phyloP scores from a whole-genome alignment of 495 filamentous ascomycete species.

The Annulohypoxylon nitens region DNA sequence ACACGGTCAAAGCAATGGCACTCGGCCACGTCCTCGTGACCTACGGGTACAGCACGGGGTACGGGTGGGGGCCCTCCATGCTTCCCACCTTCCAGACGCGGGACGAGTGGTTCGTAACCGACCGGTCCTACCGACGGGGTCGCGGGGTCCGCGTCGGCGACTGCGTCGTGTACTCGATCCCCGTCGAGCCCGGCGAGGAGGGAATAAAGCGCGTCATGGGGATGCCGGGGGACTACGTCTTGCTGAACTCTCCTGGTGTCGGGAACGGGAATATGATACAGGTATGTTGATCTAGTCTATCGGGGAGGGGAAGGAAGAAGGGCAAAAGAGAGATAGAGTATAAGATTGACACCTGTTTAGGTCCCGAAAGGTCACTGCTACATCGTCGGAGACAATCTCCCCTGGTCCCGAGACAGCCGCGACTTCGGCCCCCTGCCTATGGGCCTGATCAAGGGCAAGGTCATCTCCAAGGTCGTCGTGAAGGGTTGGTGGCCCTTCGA shows the following conservation, averaged over 20 bases:
- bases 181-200: slow-evolving; percentile 70
- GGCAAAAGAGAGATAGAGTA: too few relatives aligned
- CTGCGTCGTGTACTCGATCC: slow-evolving; percentile 81
- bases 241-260: slow-evolving; percentile 67
- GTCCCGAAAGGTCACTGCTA: slow-evolving; percentile 92
- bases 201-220: slow-evolving; percentile 88
- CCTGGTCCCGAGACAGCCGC: slow-evolving; percentile 86
- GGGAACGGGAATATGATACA: slow-evolving; percentile 76
- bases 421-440: slow-evolving; percentile 87
- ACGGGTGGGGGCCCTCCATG: slow-evolving; percentile 78
- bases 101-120: slow-evolving; percentile 77
- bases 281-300: slow-evolving; percentile 58
- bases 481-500: slow-evolving; percentile 62
- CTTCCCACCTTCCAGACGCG: slow-evolving; percentile 77
- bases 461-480: slow-evolving; percentile 72
- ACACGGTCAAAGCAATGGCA: slow-evolving; percentile 60
- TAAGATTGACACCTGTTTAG: slow-evolving; percentile 55
- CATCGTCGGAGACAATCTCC: slow-evolving; percentile 87
- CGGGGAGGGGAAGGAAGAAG: too few relatives aligned
- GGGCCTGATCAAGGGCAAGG: slow-evolving; percentile 85
- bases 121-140: slow-evolving; percentile 73
- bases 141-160: slow-evolving; percentile 82
- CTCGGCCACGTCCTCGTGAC: slow-evolving; percentile 70
- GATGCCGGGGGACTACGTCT: slow-evolving; percentile 90
- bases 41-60: slow-evolving; percentile 65